Evolutionary conservation across 2,329 filamentous ascomycete genomes (phyloP).

Genomic region (Stagonosporopsis vannaccii): DNA sequence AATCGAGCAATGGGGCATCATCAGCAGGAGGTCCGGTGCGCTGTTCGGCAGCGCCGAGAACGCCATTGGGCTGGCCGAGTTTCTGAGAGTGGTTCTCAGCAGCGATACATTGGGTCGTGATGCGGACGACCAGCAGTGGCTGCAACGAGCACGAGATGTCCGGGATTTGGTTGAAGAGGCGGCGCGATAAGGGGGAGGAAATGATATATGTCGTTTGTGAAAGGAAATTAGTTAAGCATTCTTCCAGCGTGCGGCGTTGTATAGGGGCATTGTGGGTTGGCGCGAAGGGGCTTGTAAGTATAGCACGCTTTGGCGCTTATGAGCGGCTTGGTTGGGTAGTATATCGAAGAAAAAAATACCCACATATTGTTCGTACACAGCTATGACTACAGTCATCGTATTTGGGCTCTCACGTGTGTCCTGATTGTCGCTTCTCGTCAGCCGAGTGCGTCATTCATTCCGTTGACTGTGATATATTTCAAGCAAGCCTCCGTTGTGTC

Average conservation of each 20-base stretch:
- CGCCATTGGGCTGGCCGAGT: conserved; percentile 53
- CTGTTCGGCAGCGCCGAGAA: conserved; percentile 68
- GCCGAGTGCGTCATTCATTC: too few species aligned
- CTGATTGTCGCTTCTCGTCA: too few species aligned
- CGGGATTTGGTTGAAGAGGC: conserved; percentile 39
- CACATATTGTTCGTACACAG: background rate
- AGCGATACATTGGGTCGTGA: conserved; percentile 49
- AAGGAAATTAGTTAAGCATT: conserved; percentile 17
- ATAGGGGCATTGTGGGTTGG: conserved; percentile 33
- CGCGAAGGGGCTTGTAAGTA: conserved; percentile 24
- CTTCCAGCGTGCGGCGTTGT: conserved; percentile 42
- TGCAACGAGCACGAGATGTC: conserved; percentile 38
- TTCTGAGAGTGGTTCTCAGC: conserved; percentile 53
- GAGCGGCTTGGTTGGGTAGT: conserved; percentile 13
- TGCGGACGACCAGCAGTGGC: conserved; percentile 47
- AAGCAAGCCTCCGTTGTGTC: too few species aligned
- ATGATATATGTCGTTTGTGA: background rate
- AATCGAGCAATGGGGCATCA: conserved; percentile 66
- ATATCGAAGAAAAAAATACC: conserved; percentile 4
- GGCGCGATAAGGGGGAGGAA: conserved; percentile 24
- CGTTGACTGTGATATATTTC: too few species aligned
- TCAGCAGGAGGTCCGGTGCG: conserved; percentile 60
- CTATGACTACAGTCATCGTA: too few species aligned
- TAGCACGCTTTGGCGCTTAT: conserved; percentile 15
- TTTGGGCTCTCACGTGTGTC: too few species aligned